These are phyloP conservation scores for Diaporthe ilicicola DNA, from an alignment of 2,329 filamentous ascomycete species.

Conservation along the genomic window DNA sequence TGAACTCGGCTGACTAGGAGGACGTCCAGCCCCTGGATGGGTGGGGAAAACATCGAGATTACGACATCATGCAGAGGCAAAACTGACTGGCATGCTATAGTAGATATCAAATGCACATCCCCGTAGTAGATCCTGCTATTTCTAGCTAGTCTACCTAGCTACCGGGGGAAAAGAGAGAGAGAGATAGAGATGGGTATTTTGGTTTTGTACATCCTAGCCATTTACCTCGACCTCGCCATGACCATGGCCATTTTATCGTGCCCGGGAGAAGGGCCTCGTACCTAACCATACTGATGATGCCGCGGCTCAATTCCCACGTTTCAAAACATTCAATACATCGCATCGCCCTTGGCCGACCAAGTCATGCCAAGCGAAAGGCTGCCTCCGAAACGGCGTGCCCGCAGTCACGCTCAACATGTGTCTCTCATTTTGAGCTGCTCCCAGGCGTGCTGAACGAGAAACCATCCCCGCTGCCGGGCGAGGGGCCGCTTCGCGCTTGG, in stretches of 20 bases:
- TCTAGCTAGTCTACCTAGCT: background rate
- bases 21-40: conserved; percentile 1
- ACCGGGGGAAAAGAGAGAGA: background rate
- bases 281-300: background rate
- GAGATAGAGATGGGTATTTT: conserved; percentile 29
- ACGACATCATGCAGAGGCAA: background rate
- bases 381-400: background rate
- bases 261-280: background rate
- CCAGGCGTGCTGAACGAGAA: conserved; percentile 31
- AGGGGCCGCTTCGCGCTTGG: conserved; percentile 19
- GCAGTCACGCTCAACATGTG: background rate
- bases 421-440: conserved; percentile 22
- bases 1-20: background rate
- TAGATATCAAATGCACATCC: background rate
- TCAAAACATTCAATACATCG: background rate
- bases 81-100: background rate
- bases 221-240: background rate
- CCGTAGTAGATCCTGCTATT: background rate
- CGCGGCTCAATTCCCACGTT: background rate
- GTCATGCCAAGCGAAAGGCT: background rate
- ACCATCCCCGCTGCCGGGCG: conserved; percentile 31
- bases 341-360: background rate
- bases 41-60: background rate
- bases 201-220: conserved; percentile 20
- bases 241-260: background rate